Evolutionary conservation across 345 rosid genomes (phyloP), one percentile per base, ranked within the genome.

Genomic region (Eucalyptus sp.): DNA sequence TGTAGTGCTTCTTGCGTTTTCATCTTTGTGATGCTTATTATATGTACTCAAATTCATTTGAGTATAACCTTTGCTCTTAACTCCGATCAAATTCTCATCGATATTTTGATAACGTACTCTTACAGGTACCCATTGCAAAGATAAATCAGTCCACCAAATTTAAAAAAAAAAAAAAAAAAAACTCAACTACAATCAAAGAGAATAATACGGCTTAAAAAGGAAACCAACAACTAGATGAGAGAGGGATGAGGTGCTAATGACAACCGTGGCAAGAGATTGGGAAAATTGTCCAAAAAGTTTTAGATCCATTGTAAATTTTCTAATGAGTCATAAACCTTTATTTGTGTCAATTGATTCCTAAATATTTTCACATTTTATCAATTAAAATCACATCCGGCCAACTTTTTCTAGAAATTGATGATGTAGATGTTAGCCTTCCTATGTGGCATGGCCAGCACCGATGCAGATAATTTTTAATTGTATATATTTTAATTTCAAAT

Each of bases 101-200:
- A 51, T 51, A 50, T 50, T 51, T 51, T 51, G 54, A 51, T 51
- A 51, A 51, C 2, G 54, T 51, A 51, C 54, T 51, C 22, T 8
- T 51, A 51, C 54, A 52, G 0, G 56, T 52, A 18, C 24, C 56
- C 56, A 52, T 51, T 52, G 56, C 3, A 9, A 58, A 58, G 66
- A 60, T 25, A 25, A 60, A 60, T 25, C 4, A 10, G 14, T 60
- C 7, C 0, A 60, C 1, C 66, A 60, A 60, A 60, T 58, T 58
- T 5, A 9, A 2, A 9, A 15, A 5, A 6, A 50, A 50, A 17
- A 7, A 7, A 7, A 52, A 17, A 58, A 25, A 24, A 10, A 0
- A 25, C 0, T 58, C 13, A 25, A 58, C 7, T 58, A 11, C 3
- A 25, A 60, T 60, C 9, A 60, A 60, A 60, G n/a, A 60, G 66